Evolutionary conservation across 306 rosid genomes (phyloP), one percentile per base, ranked within the genome.

Genomic region (Mimosa bimucronata): DNA sequence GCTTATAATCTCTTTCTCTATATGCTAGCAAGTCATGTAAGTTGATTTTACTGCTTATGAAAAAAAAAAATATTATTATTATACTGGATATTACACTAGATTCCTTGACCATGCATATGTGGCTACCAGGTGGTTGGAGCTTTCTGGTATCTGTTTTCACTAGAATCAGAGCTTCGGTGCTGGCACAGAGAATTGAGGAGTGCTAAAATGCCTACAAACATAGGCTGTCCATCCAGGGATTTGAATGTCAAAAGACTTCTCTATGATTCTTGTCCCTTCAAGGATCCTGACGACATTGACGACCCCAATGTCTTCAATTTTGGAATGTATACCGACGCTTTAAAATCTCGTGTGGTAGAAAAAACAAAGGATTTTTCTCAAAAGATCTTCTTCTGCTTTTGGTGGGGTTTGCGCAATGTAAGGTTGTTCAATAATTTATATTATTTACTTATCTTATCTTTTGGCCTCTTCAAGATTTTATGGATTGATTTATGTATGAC

Each of bases 381-480:
- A 60, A 94, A 94, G 83, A 83, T 94, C 60, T 88, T 85, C 46
- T 92, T 90, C 87, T 92, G 97, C 88, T 94, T 94, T 74, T 92
- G 98, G 95, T 94, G 98, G 98, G 98, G 97, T 70, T 84, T 94
- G 77, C 92, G 95, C 65, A 82, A 77, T 87, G 86, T 95, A 38
- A 85, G 98, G 98, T 92, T 60, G 15, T 91, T 81, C 37, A 52
- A 64, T 41, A 53, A 46, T 73, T 28, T 74, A 19, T n/a, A 21
- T 19, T 29, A 34, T 31, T 75, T 19, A 31, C 65, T 77, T 65
- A 31, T 6, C n/a, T n/a, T 34, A 29, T 7, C 2, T 34, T 46
- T 72, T 55, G 62, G 73, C 61, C 67, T 37, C 23, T 31, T 13
- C 9, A 3, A 37, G 15, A n/a, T 37, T 30, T 9, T 46, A 46